phyloP scores from a whole-genome alignment of 75 land plant genomes.

The Sequoiadendron giganteum region DNA sequence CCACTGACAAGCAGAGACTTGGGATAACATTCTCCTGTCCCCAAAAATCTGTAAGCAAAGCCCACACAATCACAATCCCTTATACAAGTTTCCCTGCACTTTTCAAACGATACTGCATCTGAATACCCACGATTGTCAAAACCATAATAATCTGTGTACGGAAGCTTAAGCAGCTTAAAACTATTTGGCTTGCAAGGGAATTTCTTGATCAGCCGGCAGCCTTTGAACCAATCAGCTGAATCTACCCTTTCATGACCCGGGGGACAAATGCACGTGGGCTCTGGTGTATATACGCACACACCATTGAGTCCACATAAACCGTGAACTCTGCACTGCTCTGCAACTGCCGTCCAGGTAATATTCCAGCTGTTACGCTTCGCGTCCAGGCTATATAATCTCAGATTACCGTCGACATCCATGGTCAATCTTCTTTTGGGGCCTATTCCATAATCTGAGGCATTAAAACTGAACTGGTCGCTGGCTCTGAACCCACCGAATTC shows the following conservation, averaged over 20 bases:
- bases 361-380: conserved; percentile 22
- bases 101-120: conserved; percentile 1
- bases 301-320: conserved; percentile 56
- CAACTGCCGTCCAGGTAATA: conserved; percentile 43
- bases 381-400: conserved; percentile 48
- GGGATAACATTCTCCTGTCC: conserved; percentile 29
- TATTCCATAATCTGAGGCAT: conserved; percentile 39
- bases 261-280: conserved; percentile 3
- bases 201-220: not conserved
- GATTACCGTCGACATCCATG: conserved; percentile 55
- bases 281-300: conserved; percentile 27
- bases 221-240: not conserved
- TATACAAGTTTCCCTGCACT: conserved; percentile 30
- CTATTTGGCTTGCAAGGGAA: not conserved
- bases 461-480: conserved; percentile 30
- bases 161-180: not conserved
- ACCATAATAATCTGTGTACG: not conserved
- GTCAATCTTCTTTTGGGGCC: conserved; percentile 38
- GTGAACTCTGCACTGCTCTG: conserved; percentile 31
- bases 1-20: conserved; percentile 36
- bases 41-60: conserved; percentile 18
- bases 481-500: conserved; percentile 34
- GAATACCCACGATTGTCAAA: not conserved
- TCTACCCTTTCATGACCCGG: conserved; percentile 7
- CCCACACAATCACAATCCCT: conserved; percentile 28